Evolutionary conservation across 140 eudicot genomes (phyloP).

Genomic region (Cichorium intybus): DNA sequence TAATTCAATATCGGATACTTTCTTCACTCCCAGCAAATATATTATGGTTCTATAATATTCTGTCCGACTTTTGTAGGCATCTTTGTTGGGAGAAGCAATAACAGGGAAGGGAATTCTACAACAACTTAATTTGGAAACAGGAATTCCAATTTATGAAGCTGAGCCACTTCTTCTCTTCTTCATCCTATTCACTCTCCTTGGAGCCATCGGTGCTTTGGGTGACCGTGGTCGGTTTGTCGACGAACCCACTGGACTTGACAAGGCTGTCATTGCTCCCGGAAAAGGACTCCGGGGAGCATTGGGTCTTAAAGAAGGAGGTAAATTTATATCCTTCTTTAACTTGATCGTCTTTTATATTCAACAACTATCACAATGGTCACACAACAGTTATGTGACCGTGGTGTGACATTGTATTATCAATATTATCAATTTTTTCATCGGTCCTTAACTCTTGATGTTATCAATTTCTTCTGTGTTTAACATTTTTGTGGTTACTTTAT

Average conservation of each 20-base stretch:
- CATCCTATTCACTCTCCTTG: constrained; percentile 90
- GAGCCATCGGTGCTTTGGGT: constrained; percentile 99
- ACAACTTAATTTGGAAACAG: constrained; percentile 89
- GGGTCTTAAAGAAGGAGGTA: constrained; percentile 92
- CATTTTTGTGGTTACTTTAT: background rate
- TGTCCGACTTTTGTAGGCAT: constrained; percentile 56
- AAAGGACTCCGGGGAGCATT: constrained; percentile 69
- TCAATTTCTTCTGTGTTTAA: background rate
- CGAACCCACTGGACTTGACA: constrained; percentile 78
- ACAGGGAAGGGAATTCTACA: constrained; percentile 86
- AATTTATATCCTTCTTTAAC: background rate
- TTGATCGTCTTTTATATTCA: background rate
- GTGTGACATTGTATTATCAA: background rate
- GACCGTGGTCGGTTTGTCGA: constrained; percentile 90
- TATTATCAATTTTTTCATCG: background rate
- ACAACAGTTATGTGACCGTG: background rate
- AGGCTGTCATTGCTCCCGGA: constrained; percentile 89
- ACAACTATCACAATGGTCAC: background rate
- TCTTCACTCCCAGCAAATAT: too few relatives aligned
- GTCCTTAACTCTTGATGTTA: background rate
- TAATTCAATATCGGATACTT: too few relatives aligned
- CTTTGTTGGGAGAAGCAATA: constrained; percentile 86
- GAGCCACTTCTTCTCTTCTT: constrained; percentile 96
- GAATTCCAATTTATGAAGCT: constrained; percentile 94
- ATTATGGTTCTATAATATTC: background rate